These are phyloP conservation scores for Baudoinia panamericana DNA, from an alignment of 495 filamentous ascomycete species.

Conservation along the genomic window DNA sequence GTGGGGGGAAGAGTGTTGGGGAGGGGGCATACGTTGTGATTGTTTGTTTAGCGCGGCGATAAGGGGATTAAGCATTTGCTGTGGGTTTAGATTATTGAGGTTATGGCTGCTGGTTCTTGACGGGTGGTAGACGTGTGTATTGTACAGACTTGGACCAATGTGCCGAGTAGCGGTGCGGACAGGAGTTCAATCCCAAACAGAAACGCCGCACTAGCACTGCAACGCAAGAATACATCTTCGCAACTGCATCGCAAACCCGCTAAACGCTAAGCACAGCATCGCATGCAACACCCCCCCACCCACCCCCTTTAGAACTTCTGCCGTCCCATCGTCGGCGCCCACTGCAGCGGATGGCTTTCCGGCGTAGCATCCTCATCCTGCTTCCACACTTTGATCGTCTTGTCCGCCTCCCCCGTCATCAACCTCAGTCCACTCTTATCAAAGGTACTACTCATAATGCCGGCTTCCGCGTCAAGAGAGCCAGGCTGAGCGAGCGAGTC, in stretches of 20 bases:
- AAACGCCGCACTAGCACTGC: too few relatives aligned
- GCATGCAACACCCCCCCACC: too few relatives aligned
- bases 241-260: too few relatives aligned
- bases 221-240: too few relatives aligned
- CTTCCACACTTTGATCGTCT: slow-evolving; percentile 98
- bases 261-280: too few relatives aligned
- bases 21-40: too few relatives aligned
- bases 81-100: background rate
- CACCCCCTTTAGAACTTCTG: slow-evolving; percentile 58
- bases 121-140: background rate
- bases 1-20: too few relatives aligned
- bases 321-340: slow-evolving; percentile 72
- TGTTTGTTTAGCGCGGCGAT: too few relatives aligned
- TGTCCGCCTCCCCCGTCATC: slow-evolving; percentile 91
- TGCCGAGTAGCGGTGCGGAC: too few relatives aligned
- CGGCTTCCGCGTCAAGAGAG: slow-evolving; percentile 83
- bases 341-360: slow-evolving; percentile 82
- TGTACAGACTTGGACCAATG: too few relatives aligned
- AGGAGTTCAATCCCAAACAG: too few relatives aligned
- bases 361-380: slow-evolving; percentile 78
- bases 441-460: slow-evolving; percentile 84
- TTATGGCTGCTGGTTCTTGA: background rate
- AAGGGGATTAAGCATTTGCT: too few relatives aligned
- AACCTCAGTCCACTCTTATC: slow-evolving; percentile 78
- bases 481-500: slow-evolving; percentile 91